Conservation (phyloP, 768 basidiomycete genomes). For the Leccinum incarnatum region DNA sequence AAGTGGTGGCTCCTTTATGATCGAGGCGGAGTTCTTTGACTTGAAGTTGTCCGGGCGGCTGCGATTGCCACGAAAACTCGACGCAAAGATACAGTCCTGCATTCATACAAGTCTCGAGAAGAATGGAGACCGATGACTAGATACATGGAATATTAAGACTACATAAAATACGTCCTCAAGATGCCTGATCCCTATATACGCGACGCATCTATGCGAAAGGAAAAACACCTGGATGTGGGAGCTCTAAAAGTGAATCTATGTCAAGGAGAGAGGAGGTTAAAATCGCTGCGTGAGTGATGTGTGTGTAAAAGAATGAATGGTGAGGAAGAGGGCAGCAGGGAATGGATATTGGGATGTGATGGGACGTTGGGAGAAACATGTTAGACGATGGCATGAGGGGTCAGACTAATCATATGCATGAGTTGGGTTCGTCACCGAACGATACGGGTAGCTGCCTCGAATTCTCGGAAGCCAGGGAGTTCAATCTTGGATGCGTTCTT, state of each 20-base stretch:
- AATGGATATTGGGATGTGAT: conserved; percentile 21
- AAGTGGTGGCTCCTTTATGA: conserved; percentile 2
- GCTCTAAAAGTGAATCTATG: conserved; percentile 26
- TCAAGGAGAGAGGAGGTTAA: conserved; percentile 6
- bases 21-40: not conserved
- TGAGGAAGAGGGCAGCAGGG: conserved; percentile 1
- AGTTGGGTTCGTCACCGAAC: conserved; percentile 14
- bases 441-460: conserved; percentile 48
- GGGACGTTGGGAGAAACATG: conserved; percentile 7
- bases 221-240: conserved; percentile 11
- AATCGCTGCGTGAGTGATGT: conserved; percentile 10
- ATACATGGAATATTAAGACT: conserved; percentile 32
- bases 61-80: not conserved
- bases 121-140: conserved; percentile 16
- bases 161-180: conserved; percentile 37
- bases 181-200: conserved; percentile 34
- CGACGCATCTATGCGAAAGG: conserved; percentile 28
- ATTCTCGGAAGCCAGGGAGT: conserved; percentile 61
- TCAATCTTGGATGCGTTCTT: conserved; percentile 38
- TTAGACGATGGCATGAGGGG: not conserved
- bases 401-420: conserved; percentile 5
- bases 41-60: too few relatives aligned
- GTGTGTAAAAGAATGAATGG: conserved; percentile 3
- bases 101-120: conserved; percentile 20
- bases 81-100: conserved; percentile 15